These are phyloP conservation scores for Hirsutella thompsonii DNA, from an alignment of 2,329 filamentous ascomycete species.

Conservation along the genomic window DNA sequence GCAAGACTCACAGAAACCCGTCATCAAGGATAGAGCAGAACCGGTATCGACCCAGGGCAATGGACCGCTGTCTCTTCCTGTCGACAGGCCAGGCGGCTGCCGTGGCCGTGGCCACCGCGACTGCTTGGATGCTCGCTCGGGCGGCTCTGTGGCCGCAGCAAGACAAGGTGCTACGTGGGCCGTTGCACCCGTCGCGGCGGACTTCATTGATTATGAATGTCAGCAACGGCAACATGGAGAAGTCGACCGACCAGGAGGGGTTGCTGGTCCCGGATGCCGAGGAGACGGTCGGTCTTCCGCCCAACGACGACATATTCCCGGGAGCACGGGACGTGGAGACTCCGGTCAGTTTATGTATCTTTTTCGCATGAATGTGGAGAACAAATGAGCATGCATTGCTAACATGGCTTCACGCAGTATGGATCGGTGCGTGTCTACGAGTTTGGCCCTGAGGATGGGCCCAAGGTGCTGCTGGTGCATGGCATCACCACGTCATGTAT, in stretches of 20 bases:
- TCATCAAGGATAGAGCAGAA: too few relatives aligned
- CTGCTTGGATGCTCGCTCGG: conserved; percentile 15
- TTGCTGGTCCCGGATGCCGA: conserved; percentile 6
- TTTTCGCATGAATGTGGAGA: not conserved
- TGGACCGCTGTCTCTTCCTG: too few relatives aligned
- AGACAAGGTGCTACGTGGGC: too few relatives aligned
- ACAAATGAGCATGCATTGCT: conserved; percentile 2
- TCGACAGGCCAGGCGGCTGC: too few relatives aligned
- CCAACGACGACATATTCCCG: too few relatives aligned
- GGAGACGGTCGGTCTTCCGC: conserved; percentile 2
- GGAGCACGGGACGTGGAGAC: conserved; percentile 45
- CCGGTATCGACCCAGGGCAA: too few relatives aligned
- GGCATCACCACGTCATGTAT: conserved; percentile 76
- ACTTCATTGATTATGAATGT: too few relatives aligned
- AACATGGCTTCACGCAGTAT: conserved; percentile 29
- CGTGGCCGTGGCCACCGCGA: not conserved
- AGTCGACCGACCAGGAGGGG: conserved; percentile 4
- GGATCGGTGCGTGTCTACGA: conserved; percentile 70
- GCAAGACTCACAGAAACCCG: too few relatives aligned
- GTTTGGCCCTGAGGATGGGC: conserved; percentile 62
- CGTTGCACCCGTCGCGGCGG: too few relatives aligned
- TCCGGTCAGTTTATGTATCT: conserved; percentile 29
- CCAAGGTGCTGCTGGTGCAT: conserved; percentile 66
- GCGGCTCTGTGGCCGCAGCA: conserved; percentile 10
- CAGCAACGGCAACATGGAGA: too few relatives aligned